Conservation (phyloP, 768 basidiomycete species). For the Sporobolomyces pararoseus region DNA sequence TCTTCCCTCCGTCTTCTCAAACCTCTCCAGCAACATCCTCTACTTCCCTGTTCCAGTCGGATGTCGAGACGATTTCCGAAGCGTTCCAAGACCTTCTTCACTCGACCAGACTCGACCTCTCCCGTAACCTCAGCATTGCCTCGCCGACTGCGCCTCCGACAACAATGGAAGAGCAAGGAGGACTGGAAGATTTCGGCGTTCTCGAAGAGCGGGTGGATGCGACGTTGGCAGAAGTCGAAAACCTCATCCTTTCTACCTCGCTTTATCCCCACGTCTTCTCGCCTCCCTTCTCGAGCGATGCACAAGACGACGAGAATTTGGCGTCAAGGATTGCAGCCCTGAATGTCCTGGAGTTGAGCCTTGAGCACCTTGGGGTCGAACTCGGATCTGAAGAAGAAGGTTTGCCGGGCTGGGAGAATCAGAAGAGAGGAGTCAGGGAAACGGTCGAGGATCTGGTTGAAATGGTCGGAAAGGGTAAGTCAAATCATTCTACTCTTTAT, state of each 20-base stretch:
- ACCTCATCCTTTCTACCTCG: slow-evolving; percentile 59
- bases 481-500: neutral
- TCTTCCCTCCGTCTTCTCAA: neutral
- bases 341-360: slow-evolving; percentile 79
- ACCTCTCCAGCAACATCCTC: slow-evolving; percentile 22
- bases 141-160: slow-evolving; percentile 42
- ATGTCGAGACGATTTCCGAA: slow-evolving; percentile 46
- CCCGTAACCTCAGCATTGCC: slow-evolving; percentile 55
- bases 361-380: slow-evolving; percentile 85
- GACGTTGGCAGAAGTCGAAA: slow-evolving; percentile 70
- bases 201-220: slow-evolving; percentile 57
- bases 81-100: slow-evolving; percentile 42
- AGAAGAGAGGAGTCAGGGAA: slow-evolving; percentile 47
- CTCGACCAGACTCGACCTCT: slow-evolving; percentile 47
- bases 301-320: slow-evolving; percentile 82
- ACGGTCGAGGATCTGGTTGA: slow-evolving; percentile 63
- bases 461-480: slow-evolving; percentile 72
- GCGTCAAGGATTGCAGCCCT: slow-evolving; percentile 84
- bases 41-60: slow-evolving; percentile 32
- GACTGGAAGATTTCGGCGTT: slow-evolving; percentile 46
- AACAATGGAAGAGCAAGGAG: slow-evolving; percentile 48
- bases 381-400: slow-evolving; percentile 54
- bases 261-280: slow-evolving; percentile 89
- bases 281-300: slow-evolving; percentile 69
- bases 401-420: slow-evolving; percentile 50